These are phyloP conservation scores for Tetrapisispora fleetii DNA, from an alignment of 805 yeast species.

Conservation along the genomic window DNA sequence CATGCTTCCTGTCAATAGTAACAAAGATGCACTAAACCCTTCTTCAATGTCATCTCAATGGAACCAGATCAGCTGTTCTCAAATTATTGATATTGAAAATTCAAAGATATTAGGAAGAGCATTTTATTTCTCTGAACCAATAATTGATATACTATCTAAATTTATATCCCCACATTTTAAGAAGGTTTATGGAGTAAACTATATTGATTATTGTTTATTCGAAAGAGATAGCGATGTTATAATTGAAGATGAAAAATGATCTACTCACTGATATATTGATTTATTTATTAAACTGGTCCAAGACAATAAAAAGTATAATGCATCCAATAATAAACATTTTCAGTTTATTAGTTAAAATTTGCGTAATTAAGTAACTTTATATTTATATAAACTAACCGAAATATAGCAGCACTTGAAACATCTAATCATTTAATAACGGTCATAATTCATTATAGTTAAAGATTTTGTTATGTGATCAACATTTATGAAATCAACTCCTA, in stretches of 20 bases:
- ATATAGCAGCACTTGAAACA: neutral
- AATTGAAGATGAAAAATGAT: neutral
- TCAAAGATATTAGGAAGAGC: constrained; percentile 47
- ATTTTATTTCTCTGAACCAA: constrained; percentile 40
- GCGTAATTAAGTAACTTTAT: too few species aligned
- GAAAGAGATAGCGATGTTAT: constrained; percentile 12
- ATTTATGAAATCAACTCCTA: constrained; percentile 48
- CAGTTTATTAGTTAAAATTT: too few species aligned
- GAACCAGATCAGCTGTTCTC: constrained; percentile 39
- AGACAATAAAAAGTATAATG: neutral
- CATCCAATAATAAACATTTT: too few species aligned
- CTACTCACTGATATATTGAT: too few species aligned
- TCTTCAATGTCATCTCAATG: constrained; percentile 28
- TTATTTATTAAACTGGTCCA: too few species aligned
- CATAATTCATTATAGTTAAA: neutral
- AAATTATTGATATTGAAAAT: constrained; percentile 43
- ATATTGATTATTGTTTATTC: constrained; percentile 43
- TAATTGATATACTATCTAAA: constrained; percentile 20
- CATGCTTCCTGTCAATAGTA: constrained; percentile 36
- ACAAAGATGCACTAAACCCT: constrained; percentile 34
- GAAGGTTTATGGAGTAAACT: constrained; percentile 29
- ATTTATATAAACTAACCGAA: neutral
- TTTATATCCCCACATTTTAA: constrained; percentile 10
- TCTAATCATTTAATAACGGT: neutral
- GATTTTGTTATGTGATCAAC: constrained; percentile 40